Evolutionary conservation across 306 rosid genomes (phyloP), one percentile per base, ranked within the genome.

Genomic region (Quercus robur): DNA sequence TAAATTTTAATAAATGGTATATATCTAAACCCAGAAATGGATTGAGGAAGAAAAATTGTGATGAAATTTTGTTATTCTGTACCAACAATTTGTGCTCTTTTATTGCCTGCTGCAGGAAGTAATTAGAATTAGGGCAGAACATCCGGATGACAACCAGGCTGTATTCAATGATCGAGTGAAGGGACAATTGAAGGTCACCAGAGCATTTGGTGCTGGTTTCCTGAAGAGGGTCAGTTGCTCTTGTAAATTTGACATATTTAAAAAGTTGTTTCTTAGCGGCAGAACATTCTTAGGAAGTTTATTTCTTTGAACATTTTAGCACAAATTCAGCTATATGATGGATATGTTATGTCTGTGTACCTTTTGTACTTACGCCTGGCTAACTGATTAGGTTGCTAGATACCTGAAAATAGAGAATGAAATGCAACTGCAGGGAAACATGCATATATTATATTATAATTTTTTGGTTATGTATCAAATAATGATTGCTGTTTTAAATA

Each of bases 171-270:
- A 87, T 78, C 82, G 93, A 82, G 93, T 90, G 76, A 90, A 90
- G 76, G 93, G 91, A 31, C 91, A 87, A 73, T 82, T 90, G 79
- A 90, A 90, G 83, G 93, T 90, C 64, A 90, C 90, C 78, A 85
- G 91, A 80, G 93, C 93, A 21, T 90, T 90, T 74, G 93, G 93
- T 73, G 93, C 93, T 56, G 93, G 93, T 25, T 90, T 90, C 83
- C 69, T 90, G 83, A 90, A 90, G 86, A 85, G 84, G 91, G 93
- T 90, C 81, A 90, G 88, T 84, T 84, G 83, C 78, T 77, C 70
- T 79, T 77, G 59, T 75, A 81, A 82, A 85, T 81, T 83, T 81
- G 77, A 78, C 70, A 73, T 69, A 73, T 83, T 70, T 84, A 76
- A 81, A 56, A 79, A 77, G 19, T 67, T 52, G 12, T 56, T 73